Base-by-base conservation (phyloP, 768 basidiomycete genomes). In the Goffeauzyma gilvescens region DNA sequence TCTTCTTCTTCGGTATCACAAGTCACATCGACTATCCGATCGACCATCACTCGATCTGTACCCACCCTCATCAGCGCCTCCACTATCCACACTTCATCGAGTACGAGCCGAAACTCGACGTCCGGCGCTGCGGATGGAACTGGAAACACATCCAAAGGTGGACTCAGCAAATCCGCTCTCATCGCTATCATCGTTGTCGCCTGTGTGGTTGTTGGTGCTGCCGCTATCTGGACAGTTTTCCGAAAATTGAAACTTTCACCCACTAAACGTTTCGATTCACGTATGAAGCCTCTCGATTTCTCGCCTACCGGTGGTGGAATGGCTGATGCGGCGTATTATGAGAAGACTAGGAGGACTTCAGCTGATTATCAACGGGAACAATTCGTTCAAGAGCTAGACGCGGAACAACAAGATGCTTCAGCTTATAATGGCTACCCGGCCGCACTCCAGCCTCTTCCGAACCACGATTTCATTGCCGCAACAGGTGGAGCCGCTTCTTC, bases 381-480 rank as follows among this genome's bases (percentile, higher is more conserved):
- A 27, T 50, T 55, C 34, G 55, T 58, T 24, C 46, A 51, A 9
- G 55, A 61, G 35, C 54, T 59, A 14, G 58, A 57, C 39, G 46
- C 52, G 3, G 30, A 36, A 14, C 36, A 49, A 24, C 35, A 43
- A 22, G 36, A 23, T 21, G 22, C 30, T 20, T 28, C 35, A 14
- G 33, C 26, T 15, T 31, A 45, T 21, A 28, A 45, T 24, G 20
- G 17, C 20, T 32, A 38, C 23, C 33, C 24, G 3, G 30, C 30
- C 24, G 35, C 35, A 24, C 48, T 52, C 10, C 42, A 41, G 36
- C 58, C 57, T 44, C 48, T 62, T 9, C 60, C 60, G 18, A 49
- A 48, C 22, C 60, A 62, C 46, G 60, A 62, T 41, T 62, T 62
- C 45, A 62, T 58, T 7, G 57, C 57, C 30, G 52, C 50, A 9